Evolutionary conservation across 2,329 filamentous ascomycete genomes (phyloP).

Genomic region (Metarhizium robertsii): DNA sequence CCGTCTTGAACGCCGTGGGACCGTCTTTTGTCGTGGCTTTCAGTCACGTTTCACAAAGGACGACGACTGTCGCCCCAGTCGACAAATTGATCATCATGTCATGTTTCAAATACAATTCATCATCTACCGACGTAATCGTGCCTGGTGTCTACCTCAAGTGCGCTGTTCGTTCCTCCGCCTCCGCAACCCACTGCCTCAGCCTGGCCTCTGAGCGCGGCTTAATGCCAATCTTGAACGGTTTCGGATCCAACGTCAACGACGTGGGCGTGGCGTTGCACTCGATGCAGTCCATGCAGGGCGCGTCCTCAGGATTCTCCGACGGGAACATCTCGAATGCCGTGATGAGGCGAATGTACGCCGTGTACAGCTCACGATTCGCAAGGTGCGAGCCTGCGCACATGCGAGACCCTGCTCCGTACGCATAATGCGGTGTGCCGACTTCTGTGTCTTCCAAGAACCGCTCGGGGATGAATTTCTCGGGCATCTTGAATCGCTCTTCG

Average conservation of each 20-base stretch:
- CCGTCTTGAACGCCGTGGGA: no score
- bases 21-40: no score
- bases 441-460: slow-evolving; percentile 52
- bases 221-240: slow-evolving; percentile 52
- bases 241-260: slow-evolving; percentile 50
- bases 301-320: slow-evolving; percentile 33
- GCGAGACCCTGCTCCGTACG: slow-evolving; percentile 51
- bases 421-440: slow-evolving; percentile 51
- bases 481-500: slow-evolving; percentile 53
- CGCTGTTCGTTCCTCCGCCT: slow-evolving; percentile 41
- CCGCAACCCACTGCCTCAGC: slow-evolving; percentile 42
- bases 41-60: no score
- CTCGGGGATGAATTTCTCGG: slow-evolving; percentile 57
- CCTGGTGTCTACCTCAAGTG: slow-evolving; percentile 14
- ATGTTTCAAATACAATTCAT: not conserved
- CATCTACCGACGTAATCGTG: not conserved
- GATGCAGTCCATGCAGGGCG: slow-evolving; percentile 45
- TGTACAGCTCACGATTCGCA: slow-evolving; percentile 54
- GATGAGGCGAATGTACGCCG: slow-evolving; percentile 49
- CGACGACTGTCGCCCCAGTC: no score
- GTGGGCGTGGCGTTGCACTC: slow-evolving; percentile 49
- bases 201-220: slow-evolving; percentile 33
- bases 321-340: slow-evolving; percentile 47
- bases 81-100: not conserved
- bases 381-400: slow-evolving; percentile 57